Percentiles rank a stretch among this genome's conserved stretches.
These are phyloP conservation scores for Dryadomyces sulphureus DNA, from an alignment of 2,329 filamentous ascomycete species.

Conservation along the genomic window DNA sequence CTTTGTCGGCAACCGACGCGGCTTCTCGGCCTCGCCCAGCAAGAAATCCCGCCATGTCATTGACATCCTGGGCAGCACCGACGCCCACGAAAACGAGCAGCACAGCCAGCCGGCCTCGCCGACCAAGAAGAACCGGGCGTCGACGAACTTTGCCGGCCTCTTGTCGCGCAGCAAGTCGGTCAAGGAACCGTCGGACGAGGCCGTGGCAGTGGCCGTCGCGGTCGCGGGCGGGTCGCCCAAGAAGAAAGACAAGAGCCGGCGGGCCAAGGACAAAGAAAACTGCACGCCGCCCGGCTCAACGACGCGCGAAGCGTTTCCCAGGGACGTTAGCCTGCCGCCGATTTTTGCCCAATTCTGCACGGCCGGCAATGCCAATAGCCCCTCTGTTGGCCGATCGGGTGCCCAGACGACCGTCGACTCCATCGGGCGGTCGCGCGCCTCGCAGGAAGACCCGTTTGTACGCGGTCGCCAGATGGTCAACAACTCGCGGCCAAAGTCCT, in stretches of 20 bases:
- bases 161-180: slow-evolving; percentile 62
- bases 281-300: slow-evolving; percentile 42
- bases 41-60: slow-evolving; percentile 50
- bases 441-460: neutral
- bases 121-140: slow-evolving; percentile 44
- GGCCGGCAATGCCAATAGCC: slow-evolving; percentile 8
- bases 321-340: slow-evolving; percentile 17
- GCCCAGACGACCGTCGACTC: too few relatives aligned
- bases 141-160: slow-evolving; percentile 65
- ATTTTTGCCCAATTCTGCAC: slow-evolving; percentile 66
- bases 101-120: too few relatives aligned
- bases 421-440: slow-evolving; percentile 10
- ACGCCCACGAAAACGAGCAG: neutral
- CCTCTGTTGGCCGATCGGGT: neutral
- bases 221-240: slow-evolving; percentile 10
- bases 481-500: slow-evolving; percentile 36
- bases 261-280: slow-evolving; percentile 66
- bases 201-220: slow-evolving; percentile 19
- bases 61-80: neutral
- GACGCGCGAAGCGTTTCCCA: neutral
- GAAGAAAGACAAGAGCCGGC: slow-evolving; percentile 14
- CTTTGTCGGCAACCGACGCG: too few relatives aligned
- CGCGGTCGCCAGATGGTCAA: slow-evolving; percentile 5
- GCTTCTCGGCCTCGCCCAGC: slow-evolving; percentile 27
- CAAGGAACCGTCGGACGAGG: slow-evolving; percentile 9